Evolutionary conservation across 176 grass and related monocot species (phyloP), one percentile per base, ranked within the genome.

Genomic region (Microstegium vimineum): DNA sequence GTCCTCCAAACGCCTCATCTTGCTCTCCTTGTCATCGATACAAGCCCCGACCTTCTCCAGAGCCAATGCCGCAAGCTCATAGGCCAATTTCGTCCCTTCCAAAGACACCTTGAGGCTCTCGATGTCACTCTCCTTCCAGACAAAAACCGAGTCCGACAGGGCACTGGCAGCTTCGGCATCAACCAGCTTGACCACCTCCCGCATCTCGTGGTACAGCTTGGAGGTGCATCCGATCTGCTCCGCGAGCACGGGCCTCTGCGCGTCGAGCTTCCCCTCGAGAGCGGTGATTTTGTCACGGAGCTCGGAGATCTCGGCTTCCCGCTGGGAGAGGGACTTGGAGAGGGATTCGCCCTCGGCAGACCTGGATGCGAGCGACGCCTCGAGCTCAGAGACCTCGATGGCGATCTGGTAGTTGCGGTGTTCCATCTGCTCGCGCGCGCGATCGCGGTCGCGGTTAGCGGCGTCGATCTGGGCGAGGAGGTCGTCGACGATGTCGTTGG

Each of bases 371-470:
- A 69, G 57, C 77, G 57, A 69, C 2, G 95, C 90, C 87, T 99
- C 97, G 49, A 96, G 91, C 91, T 99, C 88, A 23, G 97, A 99
- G 31, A 99, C 93, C 93, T 99, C 97, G 62, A 99, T 95, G 11
- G 97, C 97, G 69, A 99, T 95, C 89, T 94, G 89, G 73, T 99
- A 99, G 73, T 99, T 99, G 80, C 97, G 81, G 67, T 91, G 95
- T 7, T 95, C 92, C 78, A 93, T 86, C 68, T 87, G 91, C 42
- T 96, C 85, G 16, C 90, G 72, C 4, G 90, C 92, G 74, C 91
- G 76, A 63, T 99, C 89, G 32, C 87, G 85, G 47, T 88, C 90
- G 41, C 86, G 88, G 20, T 79, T 61, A 12, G 90, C 87, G 62
- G 90, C 87, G 15, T 91, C 93, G 75, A 92, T 87, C 82, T 99